Conservation (phyloP, 2,329 filamentous ascomycete genomes). For the Blastomyces parvus region DNA sequence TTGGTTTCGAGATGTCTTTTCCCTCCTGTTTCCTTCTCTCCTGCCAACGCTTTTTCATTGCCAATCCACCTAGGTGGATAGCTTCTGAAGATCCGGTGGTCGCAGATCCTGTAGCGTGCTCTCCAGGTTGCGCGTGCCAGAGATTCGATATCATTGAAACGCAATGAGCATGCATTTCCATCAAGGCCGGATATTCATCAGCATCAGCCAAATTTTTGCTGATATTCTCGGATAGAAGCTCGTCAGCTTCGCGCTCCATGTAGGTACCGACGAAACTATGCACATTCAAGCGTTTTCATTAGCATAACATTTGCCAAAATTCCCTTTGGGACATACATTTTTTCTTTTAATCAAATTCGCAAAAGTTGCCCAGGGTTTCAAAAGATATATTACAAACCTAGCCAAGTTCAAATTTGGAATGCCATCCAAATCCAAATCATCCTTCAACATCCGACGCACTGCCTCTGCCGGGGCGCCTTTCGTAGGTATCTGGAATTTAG, state of each 20-base stretch:
- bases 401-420: constrained; percentile 60
- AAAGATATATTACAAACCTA: constrained; percentile 26
- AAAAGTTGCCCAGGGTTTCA: not conserved
- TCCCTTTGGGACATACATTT: not conserved
- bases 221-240: constrained; percentile 58
- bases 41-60: constrained; percentile 69
- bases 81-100: constrained; percentile 64
- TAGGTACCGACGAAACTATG: constrained; percentile 59
- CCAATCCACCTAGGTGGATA: constrained; percentile 59
- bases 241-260: constrained; percentile 57
- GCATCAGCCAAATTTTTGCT: constrained; percentile 64
- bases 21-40: constrained; percentile 50
- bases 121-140: constrained; percentile 52
- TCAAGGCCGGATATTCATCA: constrained; percentile 53
- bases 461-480: constrained; percentile 42
- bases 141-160: constrained; percentile 59
- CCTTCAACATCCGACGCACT: constrained; percentile 55
- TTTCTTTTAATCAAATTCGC: not conserved
- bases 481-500: constrained; percentile 27
- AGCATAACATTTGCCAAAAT: not conserved
- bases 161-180: constrained; percentile 56
- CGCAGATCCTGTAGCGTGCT: constrained; percentile 58
- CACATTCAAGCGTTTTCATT: constrained; percentile 10
- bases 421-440: constrained; percentile 56
- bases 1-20: constrained; percentile 55